These are phyloP conservation scores for Lecanicillium sp. DNA, from an alignment of 2,329 filamentous ascomycete species.

Conservation along the genomic window DNA sequence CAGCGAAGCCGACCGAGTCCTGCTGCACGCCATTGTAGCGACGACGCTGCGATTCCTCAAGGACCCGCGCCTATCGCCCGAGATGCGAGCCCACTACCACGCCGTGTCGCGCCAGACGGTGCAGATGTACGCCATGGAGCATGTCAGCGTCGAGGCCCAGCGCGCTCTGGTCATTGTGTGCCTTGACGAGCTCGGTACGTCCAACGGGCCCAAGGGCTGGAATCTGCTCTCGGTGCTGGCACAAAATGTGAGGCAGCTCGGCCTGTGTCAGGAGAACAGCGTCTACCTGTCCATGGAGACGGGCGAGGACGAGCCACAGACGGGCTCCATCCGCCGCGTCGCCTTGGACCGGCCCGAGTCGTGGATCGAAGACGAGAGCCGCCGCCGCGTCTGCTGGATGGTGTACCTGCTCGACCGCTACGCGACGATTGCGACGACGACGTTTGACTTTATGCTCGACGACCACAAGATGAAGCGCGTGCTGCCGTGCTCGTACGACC, in stretches of 20 bases:
- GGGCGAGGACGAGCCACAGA: constrained; percentile 21
- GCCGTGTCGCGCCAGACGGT: constrained; percentile 30
- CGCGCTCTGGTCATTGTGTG: constrained; percentile 32
- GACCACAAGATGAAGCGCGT: constrained; percentile 30
- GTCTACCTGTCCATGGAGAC: constrained; percentile 26
- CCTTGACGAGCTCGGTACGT: constrained; percentile 33
- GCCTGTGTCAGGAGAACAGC: constrained; percentile 30
- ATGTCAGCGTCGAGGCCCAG: constrained; percentile 30
- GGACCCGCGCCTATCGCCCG: constrained; percentile 27
- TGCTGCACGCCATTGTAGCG: constrained; percentile 36
- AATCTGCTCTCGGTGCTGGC: constrained; percentile 31
- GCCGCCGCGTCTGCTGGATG: constrained; percentile 35
- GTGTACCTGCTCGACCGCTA: constrained; percentile 37
- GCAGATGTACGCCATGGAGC: constrained; percentile 33
- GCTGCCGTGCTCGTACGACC: constrained; percentile 35
- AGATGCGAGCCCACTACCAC: constrained; percentile 31
- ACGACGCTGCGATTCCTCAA: constrained; percentile 34
- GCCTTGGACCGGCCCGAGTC: constrained; percentile 28
- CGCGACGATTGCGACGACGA: constrained; percentile 32
- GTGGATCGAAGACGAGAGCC: constrained; percentile 37
- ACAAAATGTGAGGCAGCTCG: constrained; percentile 31
- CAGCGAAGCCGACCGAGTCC: constrained; percentile 29
- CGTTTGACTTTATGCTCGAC: constrained; percentile 33
- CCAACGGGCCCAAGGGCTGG: constrained; percentile 34
- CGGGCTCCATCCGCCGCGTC: constrained; percentile 27